These are phyloP conservation scores for Boletus vermiculosoides DNA, from an alignment of 768 basidiomycete species.

Conservation along the genomic window DNA sequence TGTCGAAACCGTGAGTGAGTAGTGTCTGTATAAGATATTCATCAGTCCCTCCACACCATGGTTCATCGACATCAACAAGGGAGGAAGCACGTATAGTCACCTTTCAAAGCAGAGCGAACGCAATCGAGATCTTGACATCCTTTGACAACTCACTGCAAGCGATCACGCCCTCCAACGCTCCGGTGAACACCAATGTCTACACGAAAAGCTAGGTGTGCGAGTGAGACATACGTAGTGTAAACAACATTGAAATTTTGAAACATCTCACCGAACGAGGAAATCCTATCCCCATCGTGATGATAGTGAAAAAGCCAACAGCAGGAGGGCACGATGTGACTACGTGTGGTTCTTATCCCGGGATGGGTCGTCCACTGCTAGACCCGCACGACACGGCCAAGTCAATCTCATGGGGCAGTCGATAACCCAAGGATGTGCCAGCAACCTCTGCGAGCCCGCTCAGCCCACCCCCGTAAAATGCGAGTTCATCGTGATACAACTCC, in stretches of 20 bases:
- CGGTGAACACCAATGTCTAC: neutral
- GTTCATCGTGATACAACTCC: neutral
- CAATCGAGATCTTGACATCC: neutral
- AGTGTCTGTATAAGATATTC: neutral
- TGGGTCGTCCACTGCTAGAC: no score
- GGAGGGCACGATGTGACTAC: no score
- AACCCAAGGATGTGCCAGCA: neutral
- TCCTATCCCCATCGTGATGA: neutral
- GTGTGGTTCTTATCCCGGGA: no score
- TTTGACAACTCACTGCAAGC: no score
- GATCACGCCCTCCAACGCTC: neutral
- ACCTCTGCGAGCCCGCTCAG: neutral
- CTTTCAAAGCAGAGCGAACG: neutral
- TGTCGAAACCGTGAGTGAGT: neutral
- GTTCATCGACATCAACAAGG: neutral
- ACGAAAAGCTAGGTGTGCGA: neutral
- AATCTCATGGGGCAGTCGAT: neutral
- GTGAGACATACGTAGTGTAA: neutral
- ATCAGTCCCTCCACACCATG: neutral
- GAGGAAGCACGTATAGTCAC: neutral
- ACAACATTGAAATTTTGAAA: neutral
- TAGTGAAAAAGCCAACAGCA: neutral
- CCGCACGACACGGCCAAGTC: neutral
- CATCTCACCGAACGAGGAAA: neutral
- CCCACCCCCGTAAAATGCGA: neutral